A percentile compares a stretch with the other conserved stretches of the same genome.
phyloP scores from a whole-genome alignment of 257 asterid species.

The Petrea volubilis region DNA sequence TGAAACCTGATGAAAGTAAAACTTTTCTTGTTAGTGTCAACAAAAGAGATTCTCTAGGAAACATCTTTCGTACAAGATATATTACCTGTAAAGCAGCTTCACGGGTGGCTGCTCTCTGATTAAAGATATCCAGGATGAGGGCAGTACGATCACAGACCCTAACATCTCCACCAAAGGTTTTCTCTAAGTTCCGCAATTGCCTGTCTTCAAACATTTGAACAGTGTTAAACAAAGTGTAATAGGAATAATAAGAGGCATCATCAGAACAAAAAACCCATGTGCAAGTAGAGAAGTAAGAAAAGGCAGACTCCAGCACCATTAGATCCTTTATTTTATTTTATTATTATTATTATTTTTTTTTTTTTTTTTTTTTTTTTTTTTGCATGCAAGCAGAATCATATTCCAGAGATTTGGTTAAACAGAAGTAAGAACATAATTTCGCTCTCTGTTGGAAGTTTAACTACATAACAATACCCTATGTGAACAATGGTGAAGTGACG shows the following conservation, averaged over 20 bases:
- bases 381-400: not conserved
- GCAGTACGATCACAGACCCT: constrained; percentile 99
- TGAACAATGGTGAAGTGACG: not conserved
- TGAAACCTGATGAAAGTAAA: constrained; percentile 59
- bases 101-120: constrained; percentile 95
- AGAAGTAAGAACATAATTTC: not conserved
- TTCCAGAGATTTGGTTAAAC: constrained; percentile 3
- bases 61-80: constrained; percentile 5
- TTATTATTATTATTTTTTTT: no score
- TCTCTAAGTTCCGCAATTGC: constrained; percentile 90
- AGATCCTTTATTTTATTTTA: no score
- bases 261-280: constrained; percentile 7
- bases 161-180: constrained; percentile 82
- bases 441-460: not conserved
- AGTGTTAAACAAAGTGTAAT: not conserved
- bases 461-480: not conserved
- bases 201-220: constrained; percentile 45
- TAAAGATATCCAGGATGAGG: constrained; percentile 92
- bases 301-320: not conserved
- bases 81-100: constrained; percentile 91
- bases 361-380: constrained; percentile 10
- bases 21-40: constrained; percentile 21
- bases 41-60: constrained; percentile 2
- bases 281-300: not conserved
- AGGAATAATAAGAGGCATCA: not conserved